phyloP scores from a whole-genome alignment of 2,329 filamentous ascomycete genomes.

The Nannizziopsis barbatae region DNA sequence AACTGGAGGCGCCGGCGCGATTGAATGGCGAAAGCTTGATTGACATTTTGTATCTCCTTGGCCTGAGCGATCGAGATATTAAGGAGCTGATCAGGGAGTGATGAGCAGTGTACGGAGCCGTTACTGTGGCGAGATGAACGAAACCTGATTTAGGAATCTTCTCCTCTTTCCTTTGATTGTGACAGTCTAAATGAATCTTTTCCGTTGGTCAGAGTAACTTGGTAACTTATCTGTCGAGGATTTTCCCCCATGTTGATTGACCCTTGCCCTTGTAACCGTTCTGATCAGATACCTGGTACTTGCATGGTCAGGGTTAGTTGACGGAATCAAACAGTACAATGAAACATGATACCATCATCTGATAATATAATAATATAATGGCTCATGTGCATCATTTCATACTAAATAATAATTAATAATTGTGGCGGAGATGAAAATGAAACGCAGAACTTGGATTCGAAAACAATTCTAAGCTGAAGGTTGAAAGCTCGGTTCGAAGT shows the following conservation, averaged over 20 bases:
- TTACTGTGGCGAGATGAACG: neutral
- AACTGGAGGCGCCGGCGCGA: slow-evolving; percentile 48
- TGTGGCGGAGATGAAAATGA: slow-evolving; percentile 5
- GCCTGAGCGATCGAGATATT: slow-evolving; percentile 41
- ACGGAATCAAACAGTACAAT: slow-evolving; percentile 8
- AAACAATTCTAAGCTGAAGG: neutral
- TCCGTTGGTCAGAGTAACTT: too few relatives aligned
- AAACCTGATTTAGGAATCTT: neutral
- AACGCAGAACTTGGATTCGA: slow-evolving; percentile 6
- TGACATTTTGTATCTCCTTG: slow-evolving; percentile 50
- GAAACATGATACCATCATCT: slow-evolving; percentile 5
- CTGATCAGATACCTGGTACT: neutral
- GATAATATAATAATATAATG: neutral
- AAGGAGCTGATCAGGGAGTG: slow-evolving; percentile 29
- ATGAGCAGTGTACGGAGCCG: neutral
- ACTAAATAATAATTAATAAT: neutral
- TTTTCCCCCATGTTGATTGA: neutral
- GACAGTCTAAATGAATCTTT: too few relatives aligned
- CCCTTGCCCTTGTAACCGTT: slow-evolving; percentile 5
- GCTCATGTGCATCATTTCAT: slow-evolving; percentile 3
- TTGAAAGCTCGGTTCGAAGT: neutral
- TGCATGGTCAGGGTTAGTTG: neutral
- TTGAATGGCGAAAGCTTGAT: slow-evolving; percentile 48
- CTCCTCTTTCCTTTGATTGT: too few relatives aligned
- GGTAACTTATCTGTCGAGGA: neutral